Evolutionary conservation across 371 early-diverging fungal species (phyloP).

Genomic region (Syncephalastrum monosporum): DNA sequence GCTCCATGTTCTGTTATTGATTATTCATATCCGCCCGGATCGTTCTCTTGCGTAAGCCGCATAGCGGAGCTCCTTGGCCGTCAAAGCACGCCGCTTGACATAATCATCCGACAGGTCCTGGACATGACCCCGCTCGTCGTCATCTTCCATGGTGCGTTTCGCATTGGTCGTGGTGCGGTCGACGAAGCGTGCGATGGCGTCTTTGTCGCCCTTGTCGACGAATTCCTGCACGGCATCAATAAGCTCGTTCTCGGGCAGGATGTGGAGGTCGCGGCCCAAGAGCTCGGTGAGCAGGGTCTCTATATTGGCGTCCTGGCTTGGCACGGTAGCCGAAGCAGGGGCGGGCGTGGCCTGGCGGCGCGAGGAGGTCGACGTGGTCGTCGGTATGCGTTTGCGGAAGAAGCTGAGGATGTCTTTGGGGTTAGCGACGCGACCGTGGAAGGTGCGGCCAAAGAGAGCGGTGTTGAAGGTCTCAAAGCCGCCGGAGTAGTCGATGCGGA

Average conservation of each 20-base stretch:
- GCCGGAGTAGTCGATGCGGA: constrained; percentile 86
- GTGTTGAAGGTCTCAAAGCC: constrained; percentile 84
- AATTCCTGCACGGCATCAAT: constrained; percentile 74
- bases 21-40: not conserved
- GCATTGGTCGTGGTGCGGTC: constrained; percentile 20
- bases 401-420: constrained; percentile 90
- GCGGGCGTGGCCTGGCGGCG: not conserved
- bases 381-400: constrained; percentile 18
- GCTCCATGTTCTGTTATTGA: too few relatives aligned
- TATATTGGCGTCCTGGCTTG: constrained; percentile 72
- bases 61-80: constrained; percentile 13
- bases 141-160: constrained; percentile 9
- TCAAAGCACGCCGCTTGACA: constrained; percentile 17
- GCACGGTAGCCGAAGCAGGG: constrained; percentile 22
- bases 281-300: constrained; percentile 78
- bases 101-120: constrained; percentile 20
- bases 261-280: constrained; percentile 63
- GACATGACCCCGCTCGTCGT: constrained; percentile 2
- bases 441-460: constrained; percentile 80
- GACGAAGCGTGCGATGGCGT: constrained; percentile 65
- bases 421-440: constrained; percentile 91
- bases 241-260: constrained; percentile 80
- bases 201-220: constrained; percentile 90
- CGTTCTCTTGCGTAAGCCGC: constrained; percentile 17
- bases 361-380: not conserved